These are phyloP conservation scores for Pythium rhizo-oryzae DNA, from an alignment of 352 stramenopile species.

Conservation along the genomic window DNA sequence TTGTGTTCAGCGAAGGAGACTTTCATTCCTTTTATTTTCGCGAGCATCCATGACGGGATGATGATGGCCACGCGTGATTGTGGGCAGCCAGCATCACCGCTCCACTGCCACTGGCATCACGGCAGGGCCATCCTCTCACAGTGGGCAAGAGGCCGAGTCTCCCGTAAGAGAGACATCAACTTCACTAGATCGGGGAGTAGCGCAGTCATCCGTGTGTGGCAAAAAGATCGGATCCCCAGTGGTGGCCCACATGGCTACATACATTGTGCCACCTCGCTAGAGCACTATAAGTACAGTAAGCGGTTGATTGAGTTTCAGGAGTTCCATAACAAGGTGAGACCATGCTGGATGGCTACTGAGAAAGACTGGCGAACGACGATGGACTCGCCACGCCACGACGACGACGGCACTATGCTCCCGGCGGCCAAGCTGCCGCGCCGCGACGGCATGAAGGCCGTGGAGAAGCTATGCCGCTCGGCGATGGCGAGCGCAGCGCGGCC, in stretches of 20 bases:
- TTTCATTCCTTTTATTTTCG: not conserved
- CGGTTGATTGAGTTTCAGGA: too few relatives aligned
- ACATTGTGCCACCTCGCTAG: not conserved
- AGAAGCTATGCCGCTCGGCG: constrained; percentile 26
- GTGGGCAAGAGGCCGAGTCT: too few relatives aligned
- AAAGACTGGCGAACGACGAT: constrained; percentile 1
- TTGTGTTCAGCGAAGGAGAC: not conserved
- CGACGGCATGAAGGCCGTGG: constrained; percentile 30
- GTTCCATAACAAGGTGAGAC: constrained; percentile 11
- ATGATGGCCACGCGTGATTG: constrained; percentile 19
- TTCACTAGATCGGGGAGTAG: not conserved
- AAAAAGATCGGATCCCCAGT: not conserved
- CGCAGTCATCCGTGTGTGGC: not conserved
- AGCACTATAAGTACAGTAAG: not conserved
- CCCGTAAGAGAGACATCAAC: too few relatives aligned
- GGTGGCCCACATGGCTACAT: constrained; percentile 17
- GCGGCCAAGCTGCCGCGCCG: constrained; percentile 28
- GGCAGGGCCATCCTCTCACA: too few relatives aligned
- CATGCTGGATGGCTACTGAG: too few relatives aligned
- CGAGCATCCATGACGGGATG: not conserved
- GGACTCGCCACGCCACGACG: constrained; percentile 4
- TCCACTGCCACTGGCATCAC: too few relatives aligned
- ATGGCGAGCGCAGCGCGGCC: not conserved
- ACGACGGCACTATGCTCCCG: constrained; percentile 18
- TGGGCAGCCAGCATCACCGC: constrained; percentile 5